Evolutionary conservation across 805 yeast genomes (phyloP).

Genomic region (Danielozyma ontarioensis): DNA sequence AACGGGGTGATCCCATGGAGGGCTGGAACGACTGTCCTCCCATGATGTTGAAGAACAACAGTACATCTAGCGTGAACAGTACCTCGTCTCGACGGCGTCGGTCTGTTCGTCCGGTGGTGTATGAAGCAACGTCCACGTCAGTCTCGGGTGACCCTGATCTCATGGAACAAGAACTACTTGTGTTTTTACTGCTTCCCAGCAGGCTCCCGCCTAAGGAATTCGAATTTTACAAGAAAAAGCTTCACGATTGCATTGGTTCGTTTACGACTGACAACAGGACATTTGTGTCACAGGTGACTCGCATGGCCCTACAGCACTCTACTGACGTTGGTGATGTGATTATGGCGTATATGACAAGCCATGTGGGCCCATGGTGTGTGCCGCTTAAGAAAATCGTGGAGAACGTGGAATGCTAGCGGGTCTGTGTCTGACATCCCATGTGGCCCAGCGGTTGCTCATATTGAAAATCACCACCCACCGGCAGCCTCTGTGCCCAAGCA

Average conservation of each 20-base stretch:
- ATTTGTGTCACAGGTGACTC: too few relatives aligned
- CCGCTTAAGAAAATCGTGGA: conserved; percentile 54
- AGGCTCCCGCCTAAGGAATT: conserved; percentile 38
- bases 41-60: conserved; percentile 11
- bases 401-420: too few relatives aligned
- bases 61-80: conserved; percentile 3
- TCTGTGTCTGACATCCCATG: too few relatives aligned
- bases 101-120: too few relatives aligned
- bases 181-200: conserved; percentile 20
- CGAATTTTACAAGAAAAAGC: conserved; percentile 37
- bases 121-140: too few relatives aligned
- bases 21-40: conserved; percentile 67
- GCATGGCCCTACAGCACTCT: too few relatives aligned
- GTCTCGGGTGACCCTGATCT: too few relatives aligned
- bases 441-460: too few relatives aligned
- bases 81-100: too few relatives aligned
- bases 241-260: conserved; percentile 10
- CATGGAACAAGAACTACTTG: conserved; percentile 15
- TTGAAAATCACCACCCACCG: too few relatives aligned
- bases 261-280: conserved; percentile 1
- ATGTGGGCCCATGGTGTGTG: conserved; percentile 61
- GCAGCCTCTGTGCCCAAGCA: too few relatives aligned
- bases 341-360: conserved; percentile 10
- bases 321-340: too few relatives aligned
- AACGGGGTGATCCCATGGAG: conserved; percentile 33